Base-by-base conservation (phyloP, 192 early-diverging fungal species). In the Mortierella claussenii region DNA sequence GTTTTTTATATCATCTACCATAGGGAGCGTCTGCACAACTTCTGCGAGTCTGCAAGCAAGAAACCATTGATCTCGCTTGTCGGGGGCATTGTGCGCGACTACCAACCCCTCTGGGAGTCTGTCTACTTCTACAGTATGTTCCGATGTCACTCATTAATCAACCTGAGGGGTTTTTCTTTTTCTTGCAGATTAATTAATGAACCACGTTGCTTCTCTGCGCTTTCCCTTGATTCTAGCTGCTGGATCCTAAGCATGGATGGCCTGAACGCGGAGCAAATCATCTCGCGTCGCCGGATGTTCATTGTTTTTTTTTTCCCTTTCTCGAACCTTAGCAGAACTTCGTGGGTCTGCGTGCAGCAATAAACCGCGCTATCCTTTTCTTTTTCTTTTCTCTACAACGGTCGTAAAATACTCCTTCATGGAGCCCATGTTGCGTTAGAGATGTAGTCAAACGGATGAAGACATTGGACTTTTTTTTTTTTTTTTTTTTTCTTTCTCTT, bases 31-130 rank as follows among this genome's bases (percentile, higher is more conserved):
- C 74, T 96, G 51, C 83, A 91, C 30, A 76, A 82, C 7, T 83
- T 92, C 33, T 88, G 89, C 49, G 79, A 88, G 52, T 82, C 86
- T 47, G 85, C 88, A n/a, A 82, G 81, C 59, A 89, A 87, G 62
- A 93, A 89, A 81, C 90, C 91, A 47, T 69, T 96, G 44, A 84
- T 96, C 43, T 92, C 89, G 17, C 82, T 96, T 64, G 82, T 93
- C 24, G 88, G 88, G 45, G 88, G 91, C 52, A 87, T 96, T 43
- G 80, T 96, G 37, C 86, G 86, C 24, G 95, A 97, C 79, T 97
- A 97, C 78, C 89, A 93, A 70, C 93, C 94, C 7, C 81, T 97
- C 23, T 95, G 93, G 93, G 90, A 97, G 80, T 87, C 87, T 46
- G 88, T 93, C 62, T 92, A 97, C 79, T 97, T 95, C 69, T 97